Base-by-base conservation (phyloP, 805 yeast species). In the Wickerhamomyces bisporus region DNA sequence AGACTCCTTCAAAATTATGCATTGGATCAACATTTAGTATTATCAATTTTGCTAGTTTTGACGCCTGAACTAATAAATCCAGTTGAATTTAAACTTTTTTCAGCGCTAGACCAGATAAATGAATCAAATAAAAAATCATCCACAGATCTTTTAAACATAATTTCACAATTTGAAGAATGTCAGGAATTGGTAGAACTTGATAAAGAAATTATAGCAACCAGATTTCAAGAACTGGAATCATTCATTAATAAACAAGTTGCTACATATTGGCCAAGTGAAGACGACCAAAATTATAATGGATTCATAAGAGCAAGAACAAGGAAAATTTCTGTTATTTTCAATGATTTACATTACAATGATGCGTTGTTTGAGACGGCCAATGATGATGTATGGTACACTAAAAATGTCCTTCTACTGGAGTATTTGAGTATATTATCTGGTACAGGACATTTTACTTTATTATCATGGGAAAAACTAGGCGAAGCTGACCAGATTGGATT, bases 361-460 rank as follows among this genome's bases (percentile, higher is more conserved):
- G 41, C 46, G 2, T 35, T 64, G 24, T 58, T 63, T 53, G 20
- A 31, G 5, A 19, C 29, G 3, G 34, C 49, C 0, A 35, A 40
- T 3, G 19, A 35, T 4, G 34, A 36, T 19, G 14, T 16, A 2
- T 61, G 67, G 66, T 34, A 56, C 9, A 25, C 48, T 15, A 59
- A 59, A 1, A 42, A 55, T 3, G 27, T 61, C 1, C 34, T 48
- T 21, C 68, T 68, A 3, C 48, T 58, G 36, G 43, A 53, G 14
- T 58, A 57, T 43, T 36, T 51, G 9, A 49, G 46, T 34, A 32
- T 39, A 29, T 43, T 57, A n/a, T 20, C 40, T 12, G 31, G 32
- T n/a, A n/a, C n/a, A n/a, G n/a, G n/a, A n/a, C n/a, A n/a, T n/a
- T n/a, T n/a, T n/a, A n/a, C n/a, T 11, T 51, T 61, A 4, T 30